Conservation (phyloP, 2,329 filamentous ascomycete species). For the Pleurostoma richardsiae region DNA sequence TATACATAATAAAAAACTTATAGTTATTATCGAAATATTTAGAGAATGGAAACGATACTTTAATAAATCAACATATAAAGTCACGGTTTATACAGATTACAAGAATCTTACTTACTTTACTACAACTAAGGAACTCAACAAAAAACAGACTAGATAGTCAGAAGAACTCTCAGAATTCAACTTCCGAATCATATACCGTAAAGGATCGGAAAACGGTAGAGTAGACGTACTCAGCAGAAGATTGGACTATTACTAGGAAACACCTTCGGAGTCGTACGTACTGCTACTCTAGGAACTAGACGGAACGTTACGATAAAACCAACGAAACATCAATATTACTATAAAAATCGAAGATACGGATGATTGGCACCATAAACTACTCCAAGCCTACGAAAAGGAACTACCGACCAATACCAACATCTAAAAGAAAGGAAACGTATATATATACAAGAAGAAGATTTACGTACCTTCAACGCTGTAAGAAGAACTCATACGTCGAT, state of each 20-base stretch:
- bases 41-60: slow-evolving; percentile 18
- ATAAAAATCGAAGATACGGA: neutral
- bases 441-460: neutral
- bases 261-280: neutral
- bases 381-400: neutral
- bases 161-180: slow-evolving; percentile 15
- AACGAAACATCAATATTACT: neutral
- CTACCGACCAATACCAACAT: neutral
- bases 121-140: slow-evolving; percentile 16
- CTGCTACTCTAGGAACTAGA: neutral
- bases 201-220: slow-evolving; percentile 9
- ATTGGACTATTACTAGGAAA: neutral
- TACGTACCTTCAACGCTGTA: neutral
- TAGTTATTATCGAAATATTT: slow-evolving; percentile 15
- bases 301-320: neutral
- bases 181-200: slow-evolving; percentile 17
- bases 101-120: slow-evolving; percentile 22
- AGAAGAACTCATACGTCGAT: neutral
- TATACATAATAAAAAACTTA: slow-evolving; percentile 19
- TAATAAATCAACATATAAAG: slow-evolving; percentile 4
- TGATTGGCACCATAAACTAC: neutral
- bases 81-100: slow-evolving; percentile 14
- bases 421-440: neutral
- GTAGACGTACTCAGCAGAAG: slow-evolving; percentile 11
- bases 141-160: slow-evolving; percentile 15